A percentile compares a stretch with the other conserved stretches of the same genome.
Evolutionary conservation across 352 stramenopile genomes (phyloP).

Genomic region (Globisporangium iwayamae): DNA sequence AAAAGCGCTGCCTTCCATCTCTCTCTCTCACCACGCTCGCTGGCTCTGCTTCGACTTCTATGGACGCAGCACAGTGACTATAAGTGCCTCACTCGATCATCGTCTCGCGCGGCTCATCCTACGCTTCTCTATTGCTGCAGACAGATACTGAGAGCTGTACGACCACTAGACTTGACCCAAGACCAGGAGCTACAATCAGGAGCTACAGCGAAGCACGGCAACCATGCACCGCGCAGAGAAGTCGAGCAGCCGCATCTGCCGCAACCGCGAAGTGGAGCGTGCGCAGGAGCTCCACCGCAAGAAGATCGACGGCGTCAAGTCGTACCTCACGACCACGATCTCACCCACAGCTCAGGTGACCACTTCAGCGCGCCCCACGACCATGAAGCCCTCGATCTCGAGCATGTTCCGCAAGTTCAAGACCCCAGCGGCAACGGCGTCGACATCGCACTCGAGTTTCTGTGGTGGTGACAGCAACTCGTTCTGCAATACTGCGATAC

Average conservation of each 20-base stretch:
- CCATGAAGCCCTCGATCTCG: neutral
- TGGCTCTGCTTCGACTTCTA: neutral
- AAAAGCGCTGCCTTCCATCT: no score
- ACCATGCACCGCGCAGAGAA: slow-evolving; percentile 73
- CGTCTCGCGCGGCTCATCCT: neutral
- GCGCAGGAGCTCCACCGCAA: slow-evolving; percentile 65
- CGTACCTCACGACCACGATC: slow-evolving; percentile 31
- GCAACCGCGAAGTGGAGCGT: slow-evolving; percentile 62
- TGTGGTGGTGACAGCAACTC: neutral
- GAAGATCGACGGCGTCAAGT: slow-evolving; percentile 70
- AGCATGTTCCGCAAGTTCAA: slow-evolving; percentile 13
- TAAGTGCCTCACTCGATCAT: neutral
- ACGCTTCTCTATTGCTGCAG: neutral
- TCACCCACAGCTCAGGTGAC: neutral
- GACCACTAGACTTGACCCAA: neutral
- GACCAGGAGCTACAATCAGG: neutral
- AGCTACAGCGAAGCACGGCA: neutral
- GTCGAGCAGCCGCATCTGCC: slow-evolving; percentile 74
- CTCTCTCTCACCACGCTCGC: no score
- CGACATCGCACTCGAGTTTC: neutral
- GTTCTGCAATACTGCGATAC: neutral
- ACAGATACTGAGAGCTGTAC: neutral
- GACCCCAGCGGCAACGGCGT: neutral
- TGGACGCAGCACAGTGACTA: neutral
- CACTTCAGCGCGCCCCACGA: slow-evolving; percentile 8